A percentile compares a stretch with the other conserved stretches of the same genome.
Conservation (phyloP, 1,284 basidiomycete genomes). For the Cryptococcus sp. region DNA sequence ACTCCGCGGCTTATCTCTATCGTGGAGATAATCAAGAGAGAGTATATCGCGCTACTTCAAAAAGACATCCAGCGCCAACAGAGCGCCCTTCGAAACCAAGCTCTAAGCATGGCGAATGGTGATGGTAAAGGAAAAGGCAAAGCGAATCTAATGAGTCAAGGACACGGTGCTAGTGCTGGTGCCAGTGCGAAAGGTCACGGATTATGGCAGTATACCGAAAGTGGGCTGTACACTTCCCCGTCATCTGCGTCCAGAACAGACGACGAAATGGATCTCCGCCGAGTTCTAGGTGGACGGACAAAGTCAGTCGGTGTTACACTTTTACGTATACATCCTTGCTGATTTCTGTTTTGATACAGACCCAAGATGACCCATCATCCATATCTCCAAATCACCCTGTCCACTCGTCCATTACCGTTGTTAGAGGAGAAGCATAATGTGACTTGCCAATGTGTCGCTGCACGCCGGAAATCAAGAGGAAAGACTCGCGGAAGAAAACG, state of each 20-base stretch:
- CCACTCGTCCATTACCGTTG: constrained; percentile 56
- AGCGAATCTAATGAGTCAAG: too few relatives aligned
- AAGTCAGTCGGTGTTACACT: constrained; percentile 57
- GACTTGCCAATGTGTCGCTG: constrained; percentile 44
- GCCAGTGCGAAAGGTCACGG: constrained; percentile 36
- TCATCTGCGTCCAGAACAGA: constrained; percentile 48
- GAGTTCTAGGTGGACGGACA: constrained; percentile 57
- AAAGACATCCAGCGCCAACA: background rate
- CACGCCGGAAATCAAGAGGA: constrained; percentile 39
- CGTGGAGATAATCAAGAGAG: constrained; percentile 79
- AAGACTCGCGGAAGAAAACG: constrained; percentile 7
- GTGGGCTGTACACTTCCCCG: constrained; percentile 57
- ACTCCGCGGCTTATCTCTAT: constrained; percentile 72
- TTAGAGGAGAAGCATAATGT: constrained; percentile 39
- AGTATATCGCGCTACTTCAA: constrained; percentile 57
- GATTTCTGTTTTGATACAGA: constrained; percentile 50
- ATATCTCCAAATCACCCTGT: constrained; percentile 73
- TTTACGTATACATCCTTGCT: too few relatives aligned
- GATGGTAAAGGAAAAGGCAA: constrained; percentile 9
- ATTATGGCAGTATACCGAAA: constrained; percentile 77
- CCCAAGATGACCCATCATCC: constrained; percentile 65
- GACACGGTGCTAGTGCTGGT: too few relatives aligned
- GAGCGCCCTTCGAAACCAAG: background rate
- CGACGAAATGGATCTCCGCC: constrained; percentile 46
- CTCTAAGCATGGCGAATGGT: background rate